phyloP scores from a whole-genome alignment of 139 green algal species.

The Prasinococcaceae sp. region DNA sequence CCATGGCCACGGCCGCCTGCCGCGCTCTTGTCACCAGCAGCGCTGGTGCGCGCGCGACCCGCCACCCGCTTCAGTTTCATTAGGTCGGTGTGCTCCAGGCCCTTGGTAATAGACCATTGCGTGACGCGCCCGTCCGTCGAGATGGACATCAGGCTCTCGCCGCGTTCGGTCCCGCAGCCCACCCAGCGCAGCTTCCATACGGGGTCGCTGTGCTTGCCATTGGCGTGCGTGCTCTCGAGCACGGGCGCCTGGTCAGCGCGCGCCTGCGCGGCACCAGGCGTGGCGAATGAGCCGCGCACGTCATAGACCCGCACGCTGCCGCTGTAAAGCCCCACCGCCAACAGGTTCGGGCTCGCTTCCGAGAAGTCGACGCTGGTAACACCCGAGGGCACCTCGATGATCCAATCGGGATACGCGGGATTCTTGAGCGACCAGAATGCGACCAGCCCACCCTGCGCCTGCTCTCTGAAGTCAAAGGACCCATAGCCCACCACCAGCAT shows the following conservation, averaged over 20 bases:
- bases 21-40: conserved; percentile 2
- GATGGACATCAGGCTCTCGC: conserved; percentile 65
- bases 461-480: conserved; percentile 26
- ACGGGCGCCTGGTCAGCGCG: conserved; percentile 20
- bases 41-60: too few relatives aligned
- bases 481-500: conserved; percentile 67
- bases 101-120: conserved; percentile 56
- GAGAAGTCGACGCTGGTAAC: conserved; percentile 61
- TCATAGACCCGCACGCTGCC: conserved; percentile 54
- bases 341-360: conserved; percentile 27
- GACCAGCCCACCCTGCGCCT: conserved; percentile 33
- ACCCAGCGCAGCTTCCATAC: conserved; percentile 48
- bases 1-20: background rate
- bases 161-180: conserved; percentile 42
- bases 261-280: background rate
- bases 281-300: conserved; percentile 26
- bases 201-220: conserved; percentile 45
- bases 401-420: conserved; percentile 53
- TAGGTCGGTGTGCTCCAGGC: conserved; percentile 59
- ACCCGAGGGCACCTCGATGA: conserved; percentile 27
- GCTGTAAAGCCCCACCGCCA: conserved; percentile 52
- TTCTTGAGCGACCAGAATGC: conserved; percentile 72
- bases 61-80: conserved; percentile 60
- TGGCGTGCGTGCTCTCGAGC: conserved; percentile 35
- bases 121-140: conserved; percentile 69